Evolutionary conservation across 148 eudicot species (phyloP).

Genomic region (Pouteria glomerata): DNA sequence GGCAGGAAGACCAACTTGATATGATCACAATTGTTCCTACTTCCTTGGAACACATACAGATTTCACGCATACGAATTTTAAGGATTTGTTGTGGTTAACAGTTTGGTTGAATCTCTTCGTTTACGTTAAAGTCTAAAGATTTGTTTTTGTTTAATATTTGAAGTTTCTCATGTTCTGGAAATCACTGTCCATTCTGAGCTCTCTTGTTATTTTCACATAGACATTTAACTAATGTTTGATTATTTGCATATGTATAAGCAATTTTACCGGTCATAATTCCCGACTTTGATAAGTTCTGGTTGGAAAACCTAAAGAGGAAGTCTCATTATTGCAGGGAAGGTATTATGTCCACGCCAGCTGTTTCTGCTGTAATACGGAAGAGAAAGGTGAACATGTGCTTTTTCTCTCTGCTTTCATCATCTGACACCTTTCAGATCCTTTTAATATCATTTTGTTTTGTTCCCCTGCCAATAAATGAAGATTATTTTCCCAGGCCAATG

Average conservation of each 20-base stretch:
- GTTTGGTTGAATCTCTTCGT: too few species aligned
- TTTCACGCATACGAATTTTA: too few species aligned
- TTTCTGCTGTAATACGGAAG: constrained; percentile 94
- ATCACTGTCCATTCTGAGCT: not conserved
- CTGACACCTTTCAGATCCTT: not conserved
- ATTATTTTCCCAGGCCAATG: constrained; percentile 68
- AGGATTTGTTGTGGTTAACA: too few species aligned
- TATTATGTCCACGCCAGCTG: constrained; percentile 94
- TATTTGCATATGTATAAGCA: not conserved
- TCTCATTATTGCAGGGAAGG: constrained; percentile 65
- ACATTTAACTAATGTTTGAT: not conserved
- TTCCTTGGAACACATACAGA: too few species aligned
- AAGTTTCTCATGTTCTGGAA: not conserved
- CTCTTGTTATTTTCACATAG: not conserved
- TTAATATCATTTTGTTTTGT: not conserved
- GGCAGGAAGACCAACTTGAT: too few species aligned
- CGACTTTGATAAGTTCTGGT: not conserved
- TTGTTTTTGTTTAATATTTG: not conserved
- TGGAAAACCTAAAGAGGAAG: constrained; percentile 10
- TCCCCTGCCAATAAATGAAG: not conserved
- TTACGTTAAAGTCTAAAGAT: too few species aligned
- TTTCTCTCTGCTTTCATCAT: constrained; percentile 7
- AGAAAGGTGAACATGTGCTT: constrained; percentile 50
- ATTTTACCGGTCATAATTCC: not conserved
- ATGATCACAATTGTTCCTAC: too few species aligned